Evolutionary conservation across 768 basidiomycete genomes (phyloP), one percentile per base, ranked within the genome.

Genomic region (Cyathus striatus): DNA sequence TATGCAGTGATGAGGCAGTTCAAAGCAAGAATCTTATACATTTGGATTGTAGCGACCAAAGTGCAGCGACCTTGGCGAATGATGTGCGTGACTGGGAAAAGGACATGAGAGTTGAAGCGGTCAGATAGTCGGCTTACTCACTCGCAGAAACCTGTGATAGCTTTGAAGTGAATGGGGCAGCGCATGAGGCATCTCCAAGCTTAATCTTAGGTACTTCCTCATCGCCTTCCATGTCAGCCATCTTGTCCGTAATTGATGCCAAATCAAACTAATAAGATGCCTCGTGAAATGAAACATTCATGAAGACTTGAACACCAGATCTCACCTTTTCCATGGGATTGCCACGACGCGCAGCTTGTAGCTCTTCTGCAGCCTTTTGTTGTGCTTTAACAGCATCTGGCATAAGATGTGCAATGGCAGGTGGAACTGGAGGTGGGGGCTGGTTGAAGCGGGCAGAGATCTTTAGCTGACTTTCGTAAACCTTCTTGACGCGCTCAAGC

Each of bases 1-100:
- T 95, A 98, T n/a, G 96, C 96, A 3, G 94, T 95, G 64, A 98
- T 99, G 32, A 99, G 72, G 58, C 96, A 98, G 60, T 98, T 99
- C 43, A 99, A 69, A 1, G 95, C 96, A 26, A 99, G 72, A 52
- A 99, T 99, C 72, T 97, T 96, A 81, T 97, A 99, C 96, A 99
- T 99, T 67, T 99, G 96, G 42, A 95, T 87, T 3, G 96, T 99
- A 2, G 96, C 96, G 35, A 98, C 96, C 14, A 99, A 81, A 1
- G 96, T 99, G 70, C 96, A 98, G 22, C 96, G 90, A 18, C 96
- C 96, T 65, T 98, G 96, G 16, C 96, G 83, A 52, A 99, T 96
- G 60, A 99, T 97, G 59, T 95, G 93, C 16, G 90, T 86, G 55
- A 99, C 92, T 94, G 17, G 13, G n/a, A 23, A 16, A 21, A 21